Percentiles rank a stretch among this genome's conserved stretches.
Conservation (phyloP, 106 monocot species). For the Dendrobium catenatum region DNA sequence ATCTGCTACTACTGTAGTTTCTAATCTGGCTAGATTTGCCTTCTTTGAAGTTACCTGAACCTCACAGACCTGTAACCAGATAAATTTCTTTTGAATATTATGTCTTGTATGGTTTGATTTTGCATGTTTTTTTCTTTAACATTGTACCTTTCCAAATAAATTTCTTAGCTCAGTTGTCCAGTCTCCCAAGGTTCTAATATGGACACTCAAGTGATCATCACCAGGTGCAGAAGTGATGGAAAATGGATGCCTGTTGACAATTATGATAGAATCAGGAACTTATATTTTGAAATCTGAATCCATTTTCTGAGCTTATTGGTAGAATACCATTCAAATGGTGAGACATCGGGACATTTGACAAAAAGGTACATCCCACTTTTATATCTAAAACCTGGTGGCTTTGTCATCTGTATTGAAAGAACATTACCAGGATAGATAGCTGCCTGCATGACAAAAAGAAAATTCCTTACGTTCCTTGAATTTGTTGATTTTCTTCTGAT, state of each 20-base stretch:
- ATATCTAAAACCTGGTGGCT: conserved; percentile 79
- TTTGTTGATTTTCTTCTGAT: not conserved
- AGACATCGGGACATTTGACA: conserved; percentile 89
- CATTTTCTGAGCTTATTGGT: not conserved
- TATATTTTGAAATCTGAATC: not conserved
- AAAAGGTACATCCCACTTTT: conserved; percentile 97
- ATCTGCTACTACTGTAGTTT: conserved; percentile 86
- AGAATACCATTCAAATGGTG: conserved; percentile 85
- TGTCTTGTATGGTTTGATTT: not conserved
- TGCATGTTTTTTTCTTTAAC: not conserved
- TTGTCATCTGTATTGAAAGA: conserved; percentile 89
- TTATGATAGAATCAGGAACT: not conserved
- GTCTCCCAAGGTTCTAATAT: conserved; percentile 90
- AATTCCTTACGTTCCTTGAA: not conserved
- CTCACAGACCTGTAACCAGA: conserved; percentile 52
- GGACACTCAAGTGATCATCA: conserved; percentile 79
- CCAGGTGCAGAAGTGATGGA: conserved; percentile 96
- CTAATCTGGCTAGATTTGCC: conserved; percentile 66
- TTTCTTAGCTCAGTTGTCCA: conserved; percentile 82
- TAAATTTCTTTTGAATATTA: not conserved
- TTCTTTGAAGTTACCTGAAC: conserved; percentile 51
- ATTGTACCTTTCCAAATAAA: conserved; percentile 74
- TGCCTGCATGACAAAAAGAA: conserved; percentile 40
- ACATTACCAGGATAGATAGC: conserved; percentile 93
- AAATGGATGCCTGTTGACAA: conserved; percentile 73